Percentiles rank a stretch among this genome's conserved stretches.
phyloP scores from a whole-genome alignment of 2,329 filamentous ascomycete genomes.

The Pseudocercospora ulei region DNA sequence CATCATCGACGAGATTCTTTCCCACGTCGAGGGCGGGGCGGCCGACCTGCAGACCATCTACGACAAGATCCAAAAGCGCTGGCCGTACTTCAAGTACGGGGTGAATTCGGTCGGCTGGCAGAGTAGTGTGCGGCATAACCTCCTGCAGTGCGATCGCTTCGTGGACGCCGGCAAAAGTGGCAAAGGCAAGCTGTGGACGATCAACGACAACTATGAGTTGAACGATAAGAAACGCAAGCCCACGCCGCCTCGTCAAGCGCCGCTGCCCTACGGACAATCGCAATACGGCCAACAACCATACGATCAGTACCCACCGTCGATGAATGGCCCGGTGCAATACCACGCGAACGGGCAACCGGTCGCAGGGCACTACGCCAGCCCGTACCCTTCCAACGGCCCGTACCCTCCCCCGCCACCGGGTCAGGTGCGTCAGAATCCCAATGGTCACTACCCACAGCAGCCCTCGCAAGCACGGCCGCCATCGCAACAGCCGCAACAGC shows the following conservation, averaged over 20 bases:
- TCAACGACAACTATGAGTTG: constrained; percentile 50
- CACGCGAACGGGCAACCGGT: constrained; percentile 11
- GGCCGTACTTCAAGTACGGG: constrained; percentile 54
- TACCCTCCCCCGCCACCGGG: constrained; percentile 8
- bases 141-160: constrained; percentile 51
- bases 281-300: constrained; percentile 19
- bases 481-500: constrained; percentile 14
- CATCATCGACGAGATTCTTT: constrained; percentile 54
- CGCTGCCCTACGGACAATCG: constrained; percentile 24
- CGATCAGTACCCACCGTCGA: constrained; percentile 15
- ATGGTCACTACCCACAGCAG: constrained; percentile 10
- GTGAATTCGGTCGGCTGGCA: constrained; percentile 55
- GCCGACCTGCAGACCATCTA: constrained; percentile 60
- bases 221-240: constrained; percentile 50
- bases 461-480: constrained; percentile 9
- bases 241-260: constrained; percentile 32
- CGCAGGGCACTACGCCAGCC: constrained; percentile 16
- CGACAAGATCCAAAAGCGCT: constrained; percentile 53
- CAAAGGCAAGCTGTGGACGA: constrained; percentile 55
- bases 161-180: constrained; percentile 51
- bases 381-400: constrained; percentile 13
- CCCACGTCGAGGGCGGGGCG: constrained; percentile 46
- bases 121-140: constrained; percentile 56
- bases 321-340: constrained; percentile 16
- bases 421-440: constrained; percentile 7